These are phyloP conservation scores for Ascochyta rabiei DNA, from an alignment of 2,329 filamentous ascomycete genomes.

Conservation along the genomic window DNA sequence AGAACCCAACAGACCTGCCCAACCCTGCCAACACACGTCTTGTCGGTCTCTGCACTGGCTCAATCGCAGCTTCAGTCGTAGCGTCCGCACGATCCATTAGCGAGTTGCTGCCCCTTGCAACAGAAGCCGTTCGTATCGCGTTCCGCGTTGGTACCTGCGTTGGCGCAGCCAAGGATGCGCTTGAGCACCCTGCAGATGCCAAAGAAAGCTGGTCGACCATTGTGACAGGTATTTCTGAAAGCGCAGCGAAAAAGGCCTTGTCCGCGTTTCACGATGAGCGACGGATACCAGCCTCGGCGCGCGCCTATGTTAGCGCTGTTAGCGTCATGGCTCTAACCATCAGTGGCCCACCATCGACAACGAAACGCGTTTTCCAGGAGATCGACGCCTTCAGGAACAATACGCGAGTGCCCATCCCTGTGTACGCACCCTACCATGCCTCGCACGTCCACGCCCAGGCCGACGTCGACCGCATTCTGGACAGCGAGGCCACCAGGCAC, in stretches of 20 bases:
- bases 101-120: slow-evolving; percentile 65
- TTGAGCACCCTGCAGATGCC: slow-evolving; percentile 60
- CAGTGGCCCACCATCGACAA: slow-evolving; percentile 62
- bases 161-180: slow-evolving; percentile 50
- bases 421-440: slow-evolving; percentile 66
- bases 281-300: slow-evolving; percentile 56
- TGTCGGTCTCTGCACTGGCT: slow-evolving; percentile 71
- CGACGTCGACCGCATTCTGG: slow-evolving; percentile 60
- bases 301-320: slow-evolving; percentile 65
- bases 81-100: slow-evolving; percentile 67
- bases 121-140: slow-evolving; percentile 68
- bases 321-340: slow-evolving; percentile 65
- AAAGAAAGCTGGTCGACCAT: slow-evolving; percentile 72
- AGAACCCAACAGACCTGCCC: slow-evolving; percentile 61
- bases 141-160: slow-evolving; percentile 65
- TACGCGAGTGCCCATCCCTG: slow-evolving; percentile 60
- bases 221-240: slow-evolving; percentile 62
- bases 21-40: slow-evolving; percentile 58
- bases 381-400: slow-evolving; percentile 55
- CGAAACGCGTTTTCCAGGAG: slow-evolving; percentile 59
- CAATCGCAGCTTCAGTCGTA: slow-evolving; percentile 72
- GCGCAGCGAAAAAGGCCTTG: slow-evolving; percentile 58
- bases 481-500: slow-evolving; percentile 46
- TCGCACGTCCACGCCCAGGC: slow-evolving; percentile 59
- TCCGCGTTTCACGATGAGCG: slow-evolving; percentile 64